phyloP scores from a whole-genome alignment of 192 early-diverging fungal species.

The Rhizoclosmatium sp. region DNA sequence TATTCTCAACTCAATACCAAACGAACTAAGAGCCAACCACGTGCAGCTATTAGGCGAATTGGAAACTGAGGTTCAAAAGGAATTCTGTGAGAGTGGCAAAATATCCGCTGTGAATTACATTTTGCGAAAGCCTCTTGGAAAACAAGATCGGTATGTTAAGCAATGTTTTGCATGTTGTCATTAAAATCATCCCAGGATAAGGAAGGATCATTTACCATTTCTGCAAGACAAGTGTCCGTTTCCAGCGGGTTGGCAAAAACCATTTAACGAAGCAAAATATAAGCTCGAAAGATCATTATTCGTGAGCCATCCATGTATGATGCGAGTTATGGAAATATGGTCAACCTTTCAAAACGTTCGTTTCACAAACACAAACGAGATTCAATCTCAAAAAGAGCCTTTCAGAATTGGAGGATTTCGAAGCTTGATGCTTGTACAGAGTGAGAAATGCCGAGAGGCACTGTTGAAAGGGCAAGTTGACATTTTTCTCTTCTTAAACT shows the following conservation, averaged over 20 bases:
- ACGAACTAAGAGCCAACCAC: conserved; percentile 42
- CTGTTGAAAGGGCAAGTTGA: conserved; percentile 57
- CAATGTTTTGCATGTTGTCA: neutral
- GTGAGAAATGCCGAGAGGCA: conserved; percentile 63
- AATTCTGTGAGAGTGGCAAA: conserved; percentile 62
- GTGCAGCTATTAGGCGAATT: conserved; percentile 44
- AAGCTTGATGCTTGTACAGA: conserved; percentile 61
- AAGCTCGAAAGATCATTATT: conserved; percentile 56
- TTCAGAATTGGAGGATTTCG: conserved; percentile 59
- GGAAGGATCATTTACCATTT: conserved; percentile 44
- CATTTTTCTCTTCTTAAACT: neutral
- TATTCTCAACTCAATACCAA: conserved; percentile 54
- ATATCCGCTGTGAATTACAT: conserved; percentile 59
- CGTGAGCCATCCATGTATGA: conserved; percentile 54
- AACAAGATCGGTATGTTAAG: conserved; percentile 15
- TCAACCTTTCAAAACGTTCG: conserved; percentile 44
- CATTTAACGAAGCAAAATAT: conserved; percentile 52
- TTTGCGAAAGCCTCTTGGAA: conserved; percentile 42
- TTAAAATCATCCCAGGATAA: conserved; percentile 1
- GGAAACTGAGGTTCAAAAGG: conserved; percentile 53
- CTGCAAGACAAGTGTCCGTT: conserved; percentile 56
- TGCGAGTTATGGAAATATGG: conserved; percentile 55
- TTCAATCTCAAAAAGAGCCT: conserved; percentile 52
- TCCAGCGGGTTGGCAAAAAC: conserved; percentile 55
- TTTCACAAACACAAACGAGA: conserved; percentile 56